phyloP scores from a whole-genome alignment of 768 basidiomycete genomes.

The Clitopilus hobsonii region DNA sequence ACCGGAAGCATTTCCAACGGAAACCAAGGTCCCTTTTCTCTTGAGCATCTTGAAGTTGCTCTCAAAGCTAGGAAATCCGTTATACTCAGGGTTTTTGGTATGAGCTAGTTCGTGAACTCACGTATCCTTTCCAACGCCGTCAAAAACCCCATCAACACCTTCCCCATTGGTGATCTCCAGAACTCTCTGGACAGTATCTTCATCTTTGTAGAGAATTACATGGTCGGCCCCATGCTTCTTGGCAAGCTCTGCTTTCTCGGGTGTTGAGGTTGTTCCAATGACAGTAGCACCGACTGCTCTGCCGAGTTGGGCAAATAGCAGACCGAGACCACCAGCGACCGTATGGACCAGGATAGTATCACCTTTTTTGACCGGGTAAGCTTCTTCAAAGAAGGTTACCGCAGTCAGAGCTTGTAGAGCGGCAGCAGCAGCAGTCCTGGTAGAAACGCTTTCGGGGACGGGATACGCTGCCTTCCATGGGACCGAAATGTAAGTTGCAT shows the following conservation, averaged over 20 bases:
- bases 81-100: not conserved
- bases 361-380: conserved; percentile 75
- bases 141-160: conserved; percentile 84
- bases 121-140: conserved; percentile 98
- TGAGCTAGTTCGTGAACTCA: conserved; percentile 34
- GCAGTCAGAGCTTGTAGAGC: conserved; percentile 78
- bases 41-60: conserved; percentile 75
- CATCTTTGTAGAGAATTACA: conserved; percentile 76
- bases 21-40: conserved; percentile 87
- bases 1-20: conserved; percentile 91
- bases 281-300: conserved; percentile 78
- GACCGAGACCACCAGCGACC: conserved; percentile 84
- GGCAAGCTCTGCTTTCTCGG: conserved; percentile 79
- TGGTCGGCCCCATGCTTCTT: conserved; percentile 78
- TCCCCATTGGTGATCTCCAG: conserved; percentile 71
- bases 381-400: conserved; percentile 73
- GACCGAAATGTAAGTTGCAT: conserved; percentile 69
- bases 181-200: conserved; percentile 71
- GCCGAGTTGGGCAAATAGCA: conserved; percentile 63
- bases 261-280: conserved; percentile 88
- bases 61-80: conserved; percentile 51
- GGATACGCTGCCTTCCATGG: conserved; percentile 59
- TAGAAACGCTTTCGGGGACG: conserved; percentile 59
- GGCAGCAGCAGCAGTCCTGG: conserved; percentile 60
- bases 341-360: conserved; percentile 86